These are phyloP conservation scores for Macaranga tanarius DNA, from an alignment of 441 rosid genomes.

Conservation along the genomic window DNA sequence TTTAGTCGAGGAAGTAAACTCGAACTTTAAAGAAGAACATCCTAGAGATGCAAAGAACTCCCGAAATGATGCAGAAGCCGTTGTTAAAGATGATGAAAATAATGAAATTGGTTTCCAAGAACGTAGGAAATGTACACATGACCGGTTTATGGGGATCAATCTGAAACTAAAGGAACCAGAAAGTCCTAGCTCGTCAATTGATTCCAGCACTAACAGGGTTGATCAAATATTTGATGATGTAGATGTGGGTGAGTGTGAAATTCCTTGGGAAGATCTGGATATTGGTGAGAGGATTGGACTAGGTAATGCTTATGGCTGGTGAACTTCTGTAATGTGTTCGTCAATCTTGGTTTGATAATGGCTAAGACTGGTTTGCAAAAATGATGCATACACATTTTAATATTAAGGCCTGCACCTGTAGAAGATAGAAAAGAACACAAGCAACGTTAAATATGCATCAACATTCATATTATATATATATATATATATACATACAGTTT, in stretches of 20 bases:
- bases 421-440: neutral
- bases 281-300: constrained; percentile 98
- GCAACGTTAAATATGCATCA: neutral
- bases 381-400: neutral
- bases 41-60: constrained; percentile 33
- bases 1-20: constrained; percentile 37
- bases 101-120: constrained; percentile 50
- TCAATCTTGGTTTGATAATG: constrained; percentile 23
- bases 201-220: constrained; percentile 47
- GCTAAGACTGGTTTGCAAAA: neutral
- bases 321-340: constrained; percentile 13
- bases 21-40: constrained; percentile 39
- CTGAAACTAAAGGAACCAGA: constrained; percentile 62
- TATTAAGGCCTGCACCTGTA: neutral
- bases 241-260: constrained; percentile 92
- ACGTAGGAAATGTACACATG: constrained; percentile 50
- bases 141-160: constrained; percentile 50
- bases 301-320: constrained; percentile 53
- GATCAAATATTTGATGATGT: constrained; percentile 82
- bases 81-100: constrained; percentile 36
- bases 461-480: neutral
- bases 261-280: constrained; percentile 96
- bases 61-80: constrained; percentile 32
- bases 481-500: constrained; percentile 3
- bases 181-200: constrained; percentile 63